Evolutionary conservation across 495 filamentous ascomycete species (phyloP), one percentile per base, ranked within the genome.

Genomic region (Xylaria longipes): DNA sequence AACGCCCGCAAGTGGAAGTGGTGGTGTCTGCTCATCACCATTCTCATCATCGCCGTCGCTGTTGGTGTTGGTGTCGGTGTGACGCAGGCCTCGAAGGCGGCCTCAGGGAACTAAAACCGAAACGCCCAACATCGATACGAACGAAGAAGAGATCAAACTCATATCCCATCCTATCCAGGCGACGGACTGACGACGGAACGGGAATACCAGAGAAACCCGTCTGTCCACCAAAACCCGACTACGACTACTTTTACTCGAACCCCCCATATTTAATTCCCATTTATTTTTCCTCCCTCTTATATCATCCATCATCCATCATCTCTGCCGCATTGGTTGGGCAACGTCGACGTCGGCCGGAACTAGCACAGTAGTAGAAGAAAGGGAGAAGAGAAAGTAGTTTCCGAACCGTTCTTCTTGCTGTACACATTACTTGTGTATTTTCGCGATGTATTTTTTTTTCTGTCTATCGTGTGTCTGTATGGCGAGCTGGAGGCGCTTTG

Each of bases 1-100:
- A 82, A 85, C 70, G 82, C 86, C 65, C 84, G 89, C 69, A 89
- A 84, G 80, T 85, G 91, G 80, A 94, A 93, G 84, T 93, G 91
- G 91, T 91, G 86, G 85, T 90, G 87, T 74, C 81, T 92, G 35
- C 73, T 86, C 70, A 80, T 92, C 75, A 79, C 82, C n/a, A 80
- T 93, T 25, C 77, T 88, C 72, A 87, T 91, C 73, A 76, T 86
- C 70, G 35, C 65, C 54, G 76, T 89, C 48, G 85, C 82, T 68
- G 81, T 89, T 65, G 86, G 83, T 58, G 79, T 89, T 50, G 81
- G 77, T 41, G 74, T 86, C 15, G 70, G 67, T 29, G 11, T 81
- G n/a, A 64, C 68, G 11, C 45, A 64, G 27, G 58, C 58, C n/a
- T 2, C 33, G 25, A 39, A 50, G 3, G 60, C 68, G 8, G 60